phyloP scores from a whole-genome alignment of 768 basidiomycete species.

The Podaxis sp. region DNA sequence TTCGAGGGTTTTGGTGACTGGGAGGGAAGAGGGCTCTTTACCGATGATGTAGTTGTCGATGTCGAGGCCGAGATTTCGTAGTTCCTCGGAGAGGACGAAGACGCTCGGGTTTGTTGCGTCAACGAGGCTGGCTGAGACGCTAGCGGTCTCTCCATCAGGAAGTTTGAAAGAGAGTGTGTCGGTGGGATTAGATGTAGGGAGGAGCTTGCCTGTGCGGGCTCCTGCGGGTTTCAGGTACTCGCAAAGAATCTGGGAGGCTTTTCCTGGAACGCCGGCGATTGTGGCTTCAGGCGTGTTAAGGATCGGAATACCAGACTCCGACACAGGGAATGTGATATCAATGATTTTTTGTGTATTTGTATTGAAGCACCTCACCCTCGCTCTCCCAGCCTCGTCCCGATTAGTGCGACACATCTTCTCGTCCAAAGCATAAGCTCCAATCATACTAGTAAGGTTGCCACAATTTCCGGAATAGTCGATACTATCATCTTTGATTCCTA shows the following conservation, averaged over 20 bases:
- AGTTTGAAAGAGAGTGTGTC: conserved; percentile 39
- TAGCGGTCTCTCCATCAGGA: conserved; percentile 6
- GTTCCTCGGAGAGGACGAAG: conserved; percentile 49
- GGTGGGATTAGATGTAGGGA: conserved; percentile 56
- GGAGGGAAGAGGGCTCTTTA: conserved; percentile 23
- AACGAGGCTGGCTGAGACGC: conserved; percentile 50
- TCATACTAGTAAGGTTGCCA: conserved; percentile 71
- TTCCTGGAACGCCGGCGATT: conserved; percentile 70
- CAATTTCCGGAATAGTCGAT: conserved; percentile 77
- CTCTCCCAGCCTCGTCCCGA: conserved; percentile 20
- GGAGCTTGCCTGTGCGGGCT: conserved; percentile 67
- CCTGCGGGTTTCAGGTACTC: conserved; percentile 69
- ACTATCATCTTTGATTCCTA: conserved; percentile 55
- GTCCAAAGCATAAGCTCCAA: conserved; percentile 73
- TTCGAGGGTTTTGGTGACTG: conserved; percentile 43
- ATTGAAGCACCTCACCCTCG: conserved; percentile 63
- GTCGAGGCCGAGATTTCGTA: conserved; percentile 33
- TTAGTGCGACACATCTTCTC: conserved; percentile 47
- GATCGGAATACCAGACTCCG: conserved; percentile 31
- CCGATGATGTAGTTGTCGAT: conserved; percentile 37
- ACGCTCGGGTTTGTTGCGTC: conserved; percentile 79
- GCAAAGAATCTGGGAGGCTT: conserved; percentile 61
- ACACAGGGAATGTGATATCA: conserved; percentile 68
- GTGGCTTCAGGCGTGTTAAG: conserved; percentile 49
- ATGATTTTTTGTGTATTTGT: conserved; percentile 72